Conservation (phyloP, 2,329 filamentous ascomycete species). For the Xylaria sp. region DNA sequence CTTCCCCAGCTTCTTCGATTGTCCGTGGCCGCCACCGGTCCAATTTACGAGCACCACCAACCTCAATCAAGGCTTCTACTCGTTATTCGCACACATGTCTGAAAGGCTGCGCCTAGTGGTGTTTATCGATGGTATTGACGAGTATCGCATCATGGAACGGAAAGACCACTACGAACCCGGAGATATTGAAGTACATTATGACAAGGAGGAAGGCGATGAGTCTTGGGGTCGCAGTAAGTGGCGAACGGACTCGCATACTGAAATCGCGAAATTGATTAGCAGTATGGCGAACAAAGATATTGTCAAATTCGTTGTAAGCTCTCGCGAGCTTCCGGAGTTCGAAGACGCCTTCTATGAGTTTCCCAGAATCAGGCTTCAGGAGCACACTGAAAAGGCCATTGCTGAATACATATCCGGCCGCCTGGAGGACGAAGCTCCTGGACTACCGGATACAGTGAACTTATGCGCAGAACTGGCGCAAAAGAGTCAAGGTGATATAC, state of each 20-base stretch:
- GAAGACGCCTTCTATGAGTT: conserved; percentile 35
- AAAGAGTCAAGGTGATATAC: conserved; percentile 39
- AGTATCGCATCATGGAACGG: conserved; percentile 42
- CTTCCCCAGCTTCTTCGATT: conserved; percentile 41
- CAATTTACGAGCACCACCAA: conserved; percentile 40
- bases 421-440: conserved; percentile 40
- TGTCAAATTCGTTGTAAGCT: conserved; percentile 39
- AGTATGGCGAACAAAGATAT: conserved; percentile 39
- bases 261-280: conserved; percentile 37
- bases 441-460: conserved; percentile 38
- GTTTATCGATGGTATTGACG: conserved; percentile 42
- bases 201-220: conserved; percentile 38
- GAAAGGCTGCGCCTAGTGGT: conserved; percentile 36
- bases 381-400: conserved; percentile 40
- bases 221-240: conserved; percentile 42
- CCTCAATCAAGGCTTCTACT: conserved; percentile 40
- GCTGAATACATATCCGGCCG: conserved; percentile 40
- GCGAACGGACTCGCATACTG: conserved; percentile 39
- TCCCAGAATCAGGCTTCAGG: conserved; percentile 38
- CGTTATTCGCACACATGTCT: conserved; percentile 40
- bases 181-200: conserved; percentile 38
- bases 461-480: conserved; percentile 39
- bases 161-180: conserved; percentile 41
- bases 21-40: conserved; percentile 39
- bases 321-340: conserved; percentile 39